Conservation (phyloP, 2,329 filamentous ascomycete species). For the Apiospora rasikravindrae region DNA sequence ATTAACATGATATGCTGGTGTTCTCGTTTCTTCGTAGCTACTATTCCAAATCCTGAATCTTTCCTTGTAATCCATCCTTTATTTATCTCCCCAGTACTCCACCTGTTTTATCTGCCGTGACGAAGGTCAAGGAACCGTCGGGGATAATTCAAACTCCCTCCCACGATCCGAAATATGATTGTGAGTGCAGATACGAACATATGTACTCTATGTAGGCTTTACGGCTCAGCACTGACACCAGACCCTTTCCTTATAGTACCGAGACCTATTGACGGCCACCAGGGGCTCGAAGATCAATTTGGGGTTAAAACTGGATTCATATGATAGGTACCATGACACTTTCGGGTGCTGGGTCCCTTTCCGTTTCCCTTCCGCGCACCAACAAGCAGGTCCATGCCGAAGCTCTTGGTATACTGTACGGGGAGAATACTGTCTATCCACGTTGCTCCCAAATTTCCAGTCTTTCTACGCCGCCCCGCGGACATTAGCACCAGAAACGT, state of each 20-base stretch:
- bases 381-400: background rate
- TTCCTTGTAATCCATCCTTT: no score
- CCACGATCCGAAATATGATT: background rate
- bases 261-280: background rate
- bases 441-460: background rate
- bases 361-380: background rate
- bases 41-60: no score
- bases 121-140: background rate
- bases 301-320: no score
- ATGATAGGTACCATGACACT: no score
- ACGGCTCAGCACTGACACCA: background rate
- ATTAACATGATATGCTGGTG: no score
- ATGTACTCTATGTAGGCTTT: background rate
- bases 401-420: background rate
- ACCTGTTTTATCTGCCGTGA: no score
- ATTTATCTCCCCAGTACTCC: background rate
- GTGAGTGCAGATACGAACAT: background rate
- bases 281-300: background rate
- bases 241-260: background rate
- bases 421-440: background rate
- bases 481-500: background rate
- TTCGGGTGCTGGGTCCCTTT: background rate
- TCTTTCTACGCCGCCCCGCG: background rate
- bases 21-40: no score
- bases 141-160: background rate